Conservation (phyloP, 75 land plant genomes). For the Cunninghamia lanceolata region DNA sequence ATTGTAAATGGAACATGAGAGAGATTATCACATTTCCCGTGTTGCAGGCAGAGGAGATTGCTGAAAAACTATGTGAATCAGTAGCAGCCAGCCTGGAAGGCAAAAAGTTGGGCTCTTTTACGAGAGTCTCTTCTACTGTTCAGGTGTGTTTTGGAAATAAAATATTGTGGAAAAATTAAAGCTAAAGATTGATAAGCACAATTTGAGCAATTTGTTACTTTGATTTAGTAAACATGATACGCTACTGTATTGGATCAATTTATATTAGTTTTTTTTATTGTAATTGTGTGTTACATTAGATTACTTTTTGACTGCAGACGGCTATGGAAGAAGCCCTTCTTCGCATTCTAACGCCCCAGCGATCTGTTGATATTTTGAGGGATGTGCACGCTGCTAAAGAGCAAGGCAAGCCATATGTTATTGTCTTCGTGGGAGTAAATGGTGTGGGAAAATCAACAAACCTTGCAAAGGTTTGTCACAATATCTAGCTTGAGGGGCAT, state of each 20-base stretch:
- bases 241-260: neutral
- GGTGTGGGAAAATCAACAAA: conserved; percentile 99
- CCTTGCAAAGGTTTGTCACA: conserved; percentile 81
- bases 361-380: conserved; percentile 96
- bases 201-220: neutral
- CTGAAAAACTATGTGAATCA: conserved; percentile 95
- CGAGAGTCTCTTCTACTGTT: conserved; percentile 89
- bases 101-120: conserved; percentile 91
- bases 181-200: neutral
- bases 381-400: conserved; percentile 96
- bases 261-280: neutral
- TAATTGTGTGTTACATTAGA: neutral
- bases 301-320: conserved; percentile 30
- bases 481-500: neutral
- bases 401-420: conserved; percentile 94
- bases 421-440: conserved; percentile 98
- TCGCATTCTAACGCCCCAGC: conserved; percentile 88
- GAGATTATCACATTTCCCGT: neutral
- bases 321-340: conserved; percentile 99
- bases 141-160: conserved; percentile 48
- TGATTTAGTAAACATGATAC: neutral
- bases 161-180: neutral
- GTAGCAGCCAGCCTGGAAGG: conserved; percentile 98
- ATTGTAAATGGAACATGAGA: neutral
- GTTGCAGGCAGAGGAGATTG: conserved; percentile 90